Evolutionary conservation across 768 basidiomycete species (phyloP).

Genomic region (Tulasnella sp.): DNA sequence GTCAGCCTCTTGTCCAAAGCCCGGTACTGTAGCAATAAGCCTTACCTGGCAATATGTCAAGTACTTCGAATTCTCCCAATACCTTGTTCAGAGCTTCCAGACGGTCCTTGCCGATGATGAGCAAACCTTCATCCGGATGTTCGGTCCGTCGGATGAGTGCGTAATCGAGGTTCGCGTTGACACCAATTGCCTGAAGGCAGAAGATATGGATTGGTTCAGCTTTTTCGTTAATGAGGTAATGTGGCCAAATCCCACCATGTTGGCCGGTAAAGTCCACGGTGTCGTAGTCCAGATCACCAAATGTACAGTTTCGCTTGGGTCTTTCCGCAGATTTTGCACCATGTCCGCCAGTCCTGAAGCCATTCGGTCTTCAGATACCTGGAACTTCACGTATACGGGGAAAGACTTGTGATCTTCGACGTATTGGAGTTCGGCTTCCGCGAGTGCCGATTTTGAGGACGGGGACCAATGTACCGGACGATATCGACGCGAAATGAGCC

Average conservation of each 20-base stretch:
- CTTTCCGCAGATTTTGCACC: slow-evolving; percentile 7
- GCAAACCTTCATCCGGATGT: slow-evolving; percentile 15
- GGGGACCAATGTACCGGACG: slow-evolving; percentile 93
- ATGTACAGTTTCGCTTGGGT: slow-evolving; percentile 16
- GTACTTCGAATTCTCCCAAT: slow-evolving; percentile 23
- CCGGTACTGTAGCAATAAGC: not conserved
- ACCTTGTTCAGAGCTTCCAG: slow-evolving; percentile 23
- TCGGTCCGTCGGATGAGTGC: slow-evolving; percentile 24
- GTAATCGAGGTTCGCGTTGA: slow-evolving; percentile 65
- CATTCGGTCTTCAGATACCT: slow-evolving; percentile 31
- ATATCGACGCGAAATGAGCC: slow-evolving; percentile 73
- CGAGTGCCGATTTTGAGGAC: slow-evolving; percentile 84
- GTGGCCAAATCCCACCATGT: slow-evolving; percentile 54
- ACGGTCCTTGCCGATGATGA: slow-evolving; percentile 30
- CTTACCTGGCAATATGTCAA: slow-evolving; percentile 24
- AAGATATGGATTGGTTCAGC: not conserved
- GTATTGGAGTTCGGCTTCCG: slow-evolving; percentile 89
- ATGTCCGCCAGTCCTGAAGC: slow-evolving; percentile 17
- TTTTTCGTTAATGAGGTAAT: not conserved
- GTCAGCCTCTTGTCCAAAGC: not conserved
- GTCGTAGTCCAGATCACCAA: slow-evolving; percentile 95
- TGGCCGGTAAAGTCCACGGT: slow-evolving; percentile 92
- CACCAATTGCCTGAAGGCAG: slow-evolving; percentile 65
- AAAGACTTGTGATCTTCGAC: slow-evolving; percentile 80
- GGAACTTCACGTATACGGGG: slow-evolving; percentile 77